Evolutionary conservation across 257 asterid genomes (phyloP).

Genomic region (Linderniella brevidens): DNA sequence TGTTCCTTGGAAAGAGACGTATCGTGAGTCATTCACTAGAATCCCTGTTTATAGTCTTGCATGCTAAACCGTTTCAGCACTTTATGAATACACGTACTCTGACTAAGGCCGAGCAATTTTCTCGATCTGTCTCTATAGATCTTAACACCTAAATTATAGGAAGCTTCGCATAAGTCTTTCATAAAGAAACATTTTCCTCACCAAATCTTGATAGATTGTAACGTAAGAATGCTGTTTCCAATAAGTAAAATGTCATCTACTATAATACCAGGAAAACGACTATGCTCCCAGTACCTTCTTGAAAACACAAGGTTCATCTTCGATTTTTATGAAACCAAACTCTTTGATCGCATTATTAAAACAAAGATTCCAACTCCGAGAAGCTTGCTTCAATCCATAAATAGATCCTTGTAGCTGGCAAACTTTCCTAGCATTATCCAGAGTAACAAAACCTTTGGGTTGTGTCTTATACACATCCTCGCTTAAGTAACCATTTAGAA

Average conservation of each 20-base stretch:
- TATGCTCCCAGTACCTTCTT: background rate
- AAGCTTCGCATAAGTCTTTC: background rate
- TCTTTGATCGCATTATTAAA: constrained; percentile 5
- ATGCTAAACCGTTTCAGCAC: background rate
- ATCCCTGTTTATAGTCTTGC: background rate
- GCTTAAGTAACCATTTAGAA: background rate
- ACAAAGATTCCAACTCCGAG: constrained; percentile 3
- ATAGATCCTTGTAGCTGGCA: constrained; percentile 1
- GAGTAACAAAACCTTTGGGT: background rate
- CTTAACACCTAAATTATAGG: background rate
- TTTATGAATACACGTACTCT: background rate
- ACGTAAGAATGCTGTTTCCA: background rate
- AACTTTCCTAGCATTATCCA: background rate
- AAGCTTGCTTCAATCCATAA: constrained; percentile 1
- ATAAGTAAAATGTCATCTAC: constrained; percentile 3
- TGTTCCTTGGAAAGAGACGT: background rate
- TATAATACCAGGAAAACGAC: background rate
- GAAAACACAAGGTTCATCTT: constrained; percentile 4
- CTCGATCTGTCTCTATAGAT: background rate
- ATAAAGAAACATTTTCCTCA: background rate
- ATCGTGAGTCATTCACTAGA: background rate
- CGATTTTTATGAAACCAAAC: constrained; percentile 3
- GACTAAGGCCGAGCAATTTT: background rate
- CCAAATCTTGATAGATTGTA: no score
- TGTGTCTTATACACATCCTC: constrained; percentile 4